phyloP scores from a whole-genome alignment of 331 rosid genomes.

The Saraca asoca region DNA sequence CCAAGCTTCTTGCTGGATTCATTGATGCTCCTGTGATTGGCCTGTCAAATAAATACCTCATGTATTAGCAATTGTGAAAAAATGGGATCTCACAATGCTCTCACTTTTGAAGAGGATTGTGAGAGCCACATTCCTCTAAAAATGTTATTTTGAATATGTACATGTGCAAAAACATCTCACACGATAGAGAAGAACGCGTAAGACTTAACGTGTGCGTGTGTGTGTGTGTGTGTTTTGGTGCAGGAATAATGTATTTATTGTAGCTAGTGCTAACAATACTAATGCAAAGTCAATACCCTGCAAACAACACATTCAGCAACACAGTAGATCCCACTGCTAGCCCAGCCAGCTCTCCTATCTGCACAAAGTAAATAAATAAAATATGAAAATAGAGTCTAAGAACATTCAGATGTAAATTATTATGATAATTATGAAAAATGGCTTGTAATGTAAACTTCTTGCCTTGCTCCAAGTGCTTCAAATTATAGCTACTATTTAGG shows the following conservation, averaged over 20 bases:
- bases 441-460: conserved; percentile 20
- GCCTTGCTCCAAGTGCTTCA: conserved; percentile 24
- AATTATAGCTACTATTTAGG: no score
- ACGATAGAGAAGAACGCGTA: no score
- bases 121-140: no score
- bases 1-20: conserved; percentile 96
- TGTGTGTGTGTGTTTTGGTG: no score
- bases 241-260: no score
- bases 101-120: no score
- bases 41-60: conserved; percentile 44
- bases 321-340: conserved; percentile 81
- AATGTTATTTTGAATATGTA: no score
- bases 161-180: no score
- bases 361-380: conserved; percentile 7
- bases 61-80: neutral
- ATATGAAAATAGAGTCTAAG: conserved; percentile 4
- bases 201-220: no score
- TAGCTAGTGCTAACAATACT: no score
- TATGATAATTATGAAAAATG: conserved; percentile 18
- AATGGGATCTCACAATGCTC: no score
- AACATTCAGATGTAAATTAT: conserved; percentile 19
- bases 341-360: conserved; percentile 95
- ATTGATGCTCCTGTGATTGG: conserved; percentile 86
- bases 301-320: conserved; percentile 70
- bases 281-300: conserved; percentile 58